Percentiles rank a stretch among this genome's conserved stretches.
phyloP scores from a whole-genome alignment of 2,329 filamentous ascomycete species.

The Colletotrichum zoysiae region DNA sequence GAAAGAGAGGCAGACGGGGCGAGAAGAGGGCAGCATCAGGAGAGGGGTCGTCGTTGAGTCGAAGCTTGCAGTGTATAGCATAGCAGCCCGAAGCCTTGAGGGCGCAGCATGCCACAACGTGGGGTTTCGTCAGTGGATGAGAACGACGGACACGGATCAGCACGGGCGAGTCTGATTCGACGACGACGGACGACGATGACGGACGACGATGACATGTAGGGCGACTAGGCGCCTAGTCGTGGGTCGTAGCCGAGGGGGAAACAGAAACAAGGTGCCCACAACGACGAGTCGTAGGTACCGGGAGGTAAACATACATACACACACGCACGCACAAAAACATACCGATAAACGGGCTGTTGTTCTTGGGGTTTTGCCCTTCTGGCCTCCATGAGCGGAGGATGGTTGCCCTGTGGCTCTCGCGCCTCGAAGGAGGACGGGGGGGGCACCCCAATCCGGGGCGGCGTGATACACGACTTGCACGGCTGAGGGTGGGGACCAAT shows the following conservation, averaged over 20 bases:
- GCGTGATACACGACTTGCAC: conserved; percentile 18
- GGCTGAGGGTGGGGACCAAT: conserved; percentile 37
- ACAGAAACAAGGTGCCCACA: conserved; percentile 24
- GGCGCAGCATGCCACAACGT: conserved; percentile 39
- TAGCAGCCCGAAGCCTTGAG: conserved; percentile 31
- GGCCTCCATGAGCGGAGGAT: conserved; percentile 3
- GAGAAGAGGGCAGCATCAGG: conserved; percentile 23
- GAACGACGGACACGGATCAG: conserved; percentile 31
- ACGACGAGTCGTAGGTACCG: conserved; percentile 25
- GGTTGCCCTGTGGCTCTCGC: conserved; percentile 14
- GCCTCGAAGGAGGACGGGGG: conserved; percentile 3
- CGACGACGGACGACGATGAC: conserved; percentile 10
- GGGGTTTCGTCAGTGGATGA: conserved; percentile 37
- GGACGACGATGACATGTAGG: conserved; percentile 2
- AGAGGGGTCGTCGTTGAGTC: conserved; percentile 26
- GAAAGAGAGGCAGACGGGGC: background rate
- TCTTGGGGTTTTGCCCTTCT: background rate
- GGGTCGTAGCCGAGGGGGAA: conserved; percentile 3
- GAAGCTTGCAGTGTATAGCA: conserved; percentile 11
- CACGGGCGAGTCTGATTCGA: conserved; percentile 29
- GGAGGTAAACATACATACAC: conserved; percentile 4
- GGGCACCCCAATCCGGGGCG: conserved; percentile 5
- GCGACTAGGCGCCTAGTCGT: background rate
- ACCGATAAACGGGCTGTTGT: background rate
- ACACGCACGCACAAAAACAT: too few species aligned